Evolutionary conservation across 139 green algal genomes (phyloP), one percentile per base, ranked within the genome.

Genomic region (Haematococcus lacustris): DNA sequence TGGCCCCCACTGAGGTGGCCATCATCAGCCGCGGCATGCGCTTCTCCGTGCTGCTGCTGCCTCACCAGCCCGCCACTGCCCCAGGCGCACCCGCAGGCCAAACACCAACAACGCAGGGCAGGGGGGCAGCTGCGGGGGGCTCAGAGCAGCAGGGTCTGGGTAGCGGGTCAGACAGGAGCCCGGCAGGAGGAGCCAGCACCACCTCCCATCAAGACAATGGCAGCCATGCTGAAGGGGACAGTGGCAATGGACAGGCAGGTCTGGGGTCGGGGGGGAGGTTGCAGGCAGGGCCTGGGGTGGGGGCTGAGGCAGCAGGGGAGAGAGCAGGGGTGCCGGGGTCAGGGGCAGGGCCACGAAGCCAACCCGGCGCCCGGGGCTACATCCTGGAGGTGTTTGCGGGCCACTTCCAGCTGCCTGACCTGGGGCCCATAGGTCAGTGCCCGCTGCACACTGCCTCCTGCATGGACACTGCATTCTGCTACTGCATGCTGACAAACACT

Each of bases 331-430:
- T n/a, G 32, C 26, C 53, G 33, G 53, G 53, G 53, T 37, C 13
- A 57, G 47, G 21, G 13, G 53, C 26, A n/a, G 53, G 17, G 53
- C 53, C 53, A 6, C 33, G n/a, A n/a, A n/a, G n/a, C n/a, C 53
- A 7, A 4, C 35, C 3, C 68, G 75, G 65, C 7, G 77, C 78
- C 23, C 47, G 92, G 0, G 93, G 93, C 0, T 98, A 98, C 57
- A 80, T 98, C 35, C 83, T 98, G 62, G 93, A 98, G 77, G 76
- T 97, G 5, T 98, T 95, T 78, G 68, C 73, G 2, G 85, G 86
- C 7, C 89, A 96, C 82, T 97, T 98, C 73, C 43, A 74, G 71
- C 88, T 98, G 70, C 93, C 93, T 3, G 91, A 98, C 37, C 85
- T 98, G 63, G 93, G 93, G 3, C 91, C 87, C 5, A 97, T 98